phyloP scores from a whole-genome alignment of 78 protist genomes.

The Dictyostelium firmibasis region DNA sequence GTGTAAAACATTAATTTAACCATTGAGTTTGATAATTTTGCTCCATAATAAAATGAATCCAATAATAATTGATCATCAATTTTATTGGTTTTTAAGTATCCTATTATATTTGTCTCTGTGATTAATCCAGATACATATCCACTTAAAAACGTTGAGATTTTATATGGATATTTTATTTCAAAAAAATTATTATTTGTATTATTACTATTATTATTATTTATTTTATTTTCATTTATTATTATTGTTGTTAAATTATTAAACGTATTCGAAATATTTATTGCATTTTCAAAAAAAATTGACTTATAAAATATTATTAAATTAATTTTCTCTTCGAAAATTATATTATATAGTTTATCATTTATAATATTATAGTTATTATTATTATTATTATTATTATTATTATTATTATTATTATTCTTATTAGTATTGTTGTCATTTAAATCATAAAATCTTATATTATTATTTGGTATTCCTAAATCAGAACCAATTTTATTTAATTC shows the following conservation, averaged over 20 bases:
- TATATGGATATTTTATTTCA: background rate
- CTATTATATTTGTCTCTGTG: background rate
- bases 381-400: background rate
- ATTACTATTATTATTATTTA: background rate
- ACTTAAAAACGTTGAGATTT: background rate
- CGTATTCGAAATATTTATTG: background rate
- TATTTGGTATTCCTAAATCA: background rate
- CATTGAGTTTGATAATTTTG: background rate
- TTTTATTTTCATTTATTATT: background rate
- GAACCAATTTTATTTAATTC: background rate
- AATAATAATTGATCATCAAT: background rate
- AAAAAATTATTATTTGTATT: background rate
- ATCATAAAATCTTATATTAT: background rate
- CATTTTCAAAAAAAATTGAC: background rate
- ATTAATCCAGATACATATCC: background rate
- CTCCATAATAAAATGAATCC: background rate
- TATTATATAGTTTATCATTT: background rate
- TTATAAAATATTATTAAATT: background rate
- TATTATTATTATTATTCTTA: background rate
- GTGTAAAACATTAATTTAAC: background rate
- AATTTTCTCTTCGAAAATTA: background rate
- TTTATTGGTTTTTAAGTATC: background rate
- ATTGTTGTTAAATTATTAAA: background rate
- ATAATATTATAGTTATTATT: background rate
- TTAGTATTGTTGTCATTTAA: background rate